phyloP scores from a whole-genome alignment of 768 basidiomycete genomes.

The Agaricus blazei region DNA sequence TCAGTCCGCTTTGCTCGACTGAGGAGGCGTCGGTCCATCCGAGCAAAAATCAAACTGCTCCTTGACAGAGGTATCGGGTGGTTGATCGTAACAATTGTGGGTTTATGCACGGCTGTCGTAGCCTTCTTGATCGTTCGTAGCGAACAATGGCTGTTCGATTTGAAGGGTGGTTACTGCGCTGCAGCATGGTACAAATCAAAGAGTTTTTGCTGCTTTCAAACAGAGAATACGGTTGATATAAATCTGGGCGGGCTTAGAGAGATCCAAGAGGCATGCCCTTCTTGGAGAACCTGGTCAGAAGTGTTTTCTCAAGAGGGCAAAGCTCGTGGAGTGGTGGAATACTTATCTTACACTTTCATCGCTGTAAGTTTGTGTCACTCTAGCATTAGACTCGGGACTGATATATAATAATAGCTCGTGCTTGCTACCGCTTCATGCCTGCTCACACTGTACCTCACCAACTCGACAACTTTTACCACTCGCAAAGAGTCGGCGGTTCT shows the following conservation, averaged over 20 bases:
- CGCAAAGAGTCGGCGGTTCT: constrained; percentile 81
- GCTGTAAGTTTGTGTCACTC: constrained; percentile 53
- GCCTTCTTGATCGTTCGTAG: constrained; percentile 84
- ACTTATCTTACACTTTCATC: constrained; percentile 62
- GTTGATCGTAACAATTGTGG: constrained; percentile 86
- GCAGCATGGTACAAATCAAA: constrained; percentile 67
- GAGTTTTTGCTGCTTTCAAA: constrained; percentile 72
- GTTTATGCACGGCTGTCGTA: constrained; percentile 76
- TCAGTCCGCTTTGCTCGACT: constrained; percentile 75
- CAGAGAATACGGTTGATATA: constrained; percentile 17
- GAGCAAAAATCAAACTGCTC: constrained; percentile 56
- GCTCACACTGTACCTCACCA: constrained; percentile 84
- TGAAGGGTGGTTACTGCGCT: constrained; percentile 87
- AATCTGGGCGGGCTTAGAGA: neutral
- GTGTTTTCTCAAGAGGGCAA: constrained; percentile 33
- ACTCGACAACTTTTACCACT: constrained; percentile 83
- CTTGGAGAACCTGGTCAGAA: constrained; percentile 77
- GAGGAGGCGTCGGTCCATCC: constrained; percentile 61
- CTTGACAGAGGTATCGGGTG: constrained; percentile 82
- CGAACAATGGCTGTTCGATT: constrained; percentile 88
- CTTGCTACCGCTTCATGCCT: constrained; percentile 70
- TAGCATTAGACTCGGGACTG: neutral
- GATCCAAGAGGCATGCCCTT: constrained; percentile 42
- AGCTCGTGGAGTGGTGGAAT: constrained; percentile 48
- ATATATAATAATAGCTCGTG: constrained; percentile 41